Percentiles rank a stretch among this genome's conserved stretches.
Evolutionary conservation across 352 stramenopile genomes (phyloP).

Genomic region (Pythium sukuiense): DNA sequence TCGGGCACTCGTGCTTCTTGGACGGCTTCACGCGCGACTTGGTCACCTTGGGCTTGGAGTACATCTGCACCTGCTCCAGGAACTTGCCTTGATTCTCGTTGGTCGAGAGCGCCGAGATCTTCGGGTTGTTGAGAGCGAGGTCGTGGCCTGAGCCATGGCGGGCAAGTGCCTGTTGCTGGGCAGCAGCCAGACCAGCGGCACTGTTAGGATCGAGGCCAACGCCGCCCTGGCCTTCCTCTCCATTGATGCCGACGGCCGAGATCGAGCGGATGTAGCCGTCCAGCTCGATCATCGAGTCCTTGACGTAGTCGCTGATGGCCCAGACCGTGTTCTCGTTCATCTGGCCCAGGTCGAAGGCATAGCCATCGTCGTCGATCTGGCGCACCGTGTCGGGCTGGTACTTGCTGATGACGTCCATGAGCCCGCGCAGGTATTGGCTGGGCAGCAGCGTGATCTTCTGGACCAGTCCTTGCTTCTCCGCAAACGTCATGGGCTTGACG

Average conservation of each 20-base stretch:
- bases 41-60: conserved; percentile 85
- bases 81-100: conserved; percentile 87
- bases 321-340: conserved; percentile 90
- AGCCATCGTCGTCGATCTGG: conserved; percentile 86
- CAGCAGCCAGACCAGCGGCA: conserved; percentile 24
- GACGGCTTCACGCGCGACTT: conserved; percentile 87
- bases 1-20: conserved; percentile 85
- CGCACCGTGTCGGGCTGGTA: conserved; percentile 86
- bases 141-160: conserved; percentile 36
- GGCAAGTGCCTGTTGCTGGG: conserved; percentile 21
- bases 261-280: conserved; percentile 83
- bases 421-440: conserved; percentile 77
- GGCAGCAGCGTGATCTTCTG: conserved; percentile 87
- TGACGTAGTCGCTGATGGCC: conserved; percentile 87
- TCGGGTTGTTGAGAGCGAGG: conserved; percentile 55
- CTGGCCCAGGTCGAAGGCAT: conserved; percentile 82
- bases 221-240: conserved; percentile 13
- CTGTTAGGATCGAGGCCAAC: conserved; percentile 15
- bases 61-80: conserved; percentile 87
- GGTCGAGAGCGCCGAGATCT: conserved; percentile 67
- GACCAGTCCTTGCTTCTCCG: conserved; percentile 80
- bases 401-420: conserved; percentile 90
- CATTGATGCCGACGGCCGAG: conserved; percentile 39
- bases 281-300: conserved; percentile 83
- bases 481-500: conserved; percentile 83